phyloP scores from a whole-genome alignment of 305 asterid species.

The Fraxinus velutina region DNA sequence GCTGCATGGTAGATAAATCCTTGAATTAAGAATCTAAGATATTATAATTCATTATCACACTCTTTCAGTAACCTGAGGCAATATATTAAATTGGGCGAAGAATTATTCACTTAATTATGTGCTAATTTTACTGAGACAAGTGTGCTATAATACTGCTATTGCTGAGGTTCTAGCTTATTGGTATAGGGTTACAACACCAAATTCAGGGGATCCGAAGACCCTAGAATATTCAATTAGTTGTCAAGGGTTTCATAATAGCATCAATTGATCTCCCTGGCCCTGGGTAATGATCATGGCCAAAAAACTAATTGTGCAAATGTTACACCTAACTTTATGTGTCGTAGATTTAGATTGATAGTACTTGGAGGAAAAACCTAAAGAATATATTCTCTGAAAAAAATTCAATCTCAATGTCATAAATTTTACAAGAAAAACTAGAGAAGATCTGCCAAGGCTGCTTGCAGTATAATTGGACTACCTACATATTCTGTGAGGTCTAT shows the following conservation, averaged over 20 bases:
- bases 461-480: slow-evolving; percentile 6
- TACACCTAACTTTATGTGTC: neutral
- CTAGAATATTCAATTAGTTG: neutral
- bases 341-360: slow-evolving; percentile 1
- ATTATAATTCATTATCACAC: neutral
- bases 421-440: neutral
- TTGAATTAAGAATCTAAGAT: neutral
- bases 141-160: neutral
- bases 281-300: neutral
- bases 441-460: slow-evolving; percentile 1
- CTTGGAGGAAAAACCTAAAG: neutral
- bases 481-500: neutral
- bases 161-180: slow-evolving; percentile 11
- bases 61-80: neutral
- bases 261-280: neutral
- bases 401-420: neutral
- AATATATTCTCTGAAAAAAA: slow-evolving; percentile 3
- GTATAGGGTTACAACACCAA: neutral
- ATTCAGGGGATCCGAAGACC: neutral
- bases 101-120: slow-evolving; percentile 1
- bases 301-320: neutral
- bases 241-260: neutral
- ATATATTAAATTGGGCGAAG: slow-evolving; percentile 2
- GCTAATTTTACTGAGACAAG: neutral
- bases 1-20: neutral